Evolutionary conservation across 2,329 filamentous ascomycete species (phyloP), one percentile per base, ranked within the genome.

Genomic region (Paecilomyces dactylethromorphus): DNA sequence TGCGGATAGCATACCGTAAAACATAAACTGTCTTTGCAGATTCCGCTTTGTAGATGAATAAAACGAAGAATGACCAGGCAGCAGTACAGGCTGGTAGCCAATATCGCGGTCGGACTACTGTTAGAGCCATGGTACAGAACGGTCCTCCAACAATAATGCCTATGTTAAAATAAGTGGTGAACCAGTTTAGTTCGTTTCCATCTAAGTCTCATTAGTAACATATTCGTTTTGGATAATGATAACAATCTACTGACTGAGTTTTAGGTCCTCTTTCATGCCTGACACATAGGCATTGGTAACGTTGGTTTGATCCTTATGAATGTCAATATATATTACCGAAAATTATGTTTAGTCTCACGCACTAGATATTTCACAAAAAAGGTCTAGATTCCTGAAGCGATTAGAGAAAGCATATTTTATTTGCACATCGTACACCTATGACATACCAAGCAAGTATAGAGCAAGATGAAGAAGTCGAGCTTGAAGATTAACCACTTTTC

Each of bases 401-500:
- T 52, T 52, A 52, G 50, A 52, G 12, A 52, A n/a, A n/a, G n/a
- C n/a, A n/a, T n/a, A 52, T 52, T 7, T n/a, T 22, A 10, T 11
- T 52, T 52, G 12, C 12, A 52, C 50, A 52, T 22, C 50, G 4
- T n/a, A n/a, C 11, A n/a, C 50, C 6, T 26, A 57, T 72, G 8
- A 35, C 32, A 79, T 31, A 71, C 74, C 2, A 81, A 63, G 49
- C 78, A 80, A 2, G 68, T 71, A 57, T 73, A 75, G 21, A 65
- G 63, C 3, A 74, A 64, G 64, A 81, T 67, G 56, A 79, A 80
- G 66, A 74, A 77, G 62, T 81, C 79, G 12, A 81, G 71, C 63
- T 81, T 81, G 57, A 78, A 71, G 26, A 80, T 72, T 26, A 82
- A 72, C 32, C 64, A 67, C 61, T 79, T 79, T 63, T 82, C 53